Evolutionary conservation across 352 stramenopile species (phyloP).

Genomic region (Pythium sukuiense): DNA sequence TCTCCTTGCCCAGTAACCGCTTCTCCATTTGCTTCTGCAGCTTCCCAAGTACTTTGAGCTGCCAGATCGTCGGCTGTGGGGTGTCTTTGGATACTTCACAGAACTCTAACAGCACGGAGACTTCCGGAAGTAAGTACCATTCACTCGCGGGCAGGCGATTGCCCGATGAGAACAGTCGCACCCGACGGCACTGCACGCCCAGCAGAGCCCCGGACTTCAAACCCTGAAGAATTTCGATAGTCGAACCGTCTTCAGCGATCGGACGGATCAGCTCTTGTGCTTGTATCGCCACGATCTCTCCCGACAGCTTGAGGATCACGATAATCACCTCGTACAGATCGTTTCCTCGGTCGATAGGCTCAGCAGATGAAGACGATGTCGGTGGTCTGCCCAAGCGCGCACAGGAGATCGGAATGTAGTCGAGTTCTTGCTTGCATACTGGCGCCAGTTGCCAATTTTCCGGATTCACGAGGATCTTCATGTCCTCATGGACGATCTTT

Average conservation of each 20-base stretch:
- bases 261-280: slow-evolving; percentile 56
- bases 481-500: slow-evolving; percentile 46
- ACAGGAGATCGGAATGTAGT: slow-evolving; percentile 15
- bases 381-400: neutral
- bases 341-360: slow-evolving; percentile 8
- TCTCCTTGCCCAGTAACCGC: slow-evolving; percentile 56
- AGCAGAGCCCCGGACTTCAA: slow-evolving; percentile 31
- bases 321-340: slow-evolving; percentile 59
- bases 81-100: slow-evolving; percentile 29
- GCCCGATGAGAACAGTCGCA: slow-evolving; percentile 52
- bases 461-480: slow-evolving; percentile 44
- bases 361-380: neutral
- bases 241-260: slow-evolving; percentile 29
- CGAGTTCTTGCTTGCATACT: slow-evolving; percentile 17
- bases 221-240: slow-evolving; percentile 32
- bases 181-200: slow-evolving; percentile 44
- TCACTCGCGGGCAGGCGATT: slow-evolving; percentile 53
- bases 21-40: slow-evolving; percentile 51
- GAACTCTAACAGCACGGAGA: slow-evolving; percentile 42
- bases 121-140: slow-evolving; percentile 42
- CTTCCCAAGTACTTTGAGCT: slow-evolving; percentile 43
- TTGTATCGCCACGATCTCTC: slow-evolving; percentile 56
- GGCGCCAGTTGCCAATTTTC: slow-evolving; percentile 61
- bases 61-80: slow-evolving; percentile 36
- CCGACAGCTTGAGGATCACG: slow-evolving; percentile 38